Evolutionary conservation across 2,329 filamentous ascomycete species (phyloP), one percentile per base, ranked within the genome.

Genomic region (Juglanconis oblonga): DNA sequence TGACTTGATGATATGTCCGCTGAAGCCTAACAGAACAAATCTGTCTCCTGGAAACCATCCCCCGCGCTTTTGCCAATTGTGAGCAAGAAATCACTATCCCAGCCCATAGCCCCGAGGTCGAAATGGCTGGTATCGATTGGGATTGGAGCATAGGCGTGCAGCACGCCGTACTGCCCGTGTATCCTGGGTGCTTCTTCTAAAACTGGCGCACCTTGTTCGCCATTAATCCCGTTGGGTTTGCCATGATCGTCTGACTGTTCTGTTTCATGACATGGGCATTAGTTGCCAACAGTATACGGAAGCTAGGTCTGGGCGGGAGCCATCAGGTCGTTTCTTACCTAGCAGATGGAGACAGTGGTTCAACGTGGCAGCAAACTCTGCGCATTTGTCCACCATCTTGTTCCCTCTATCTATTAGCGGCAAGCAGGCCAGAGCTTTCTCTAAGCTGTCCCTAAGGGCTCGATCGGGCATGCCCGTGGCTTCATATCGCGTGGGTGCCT

Each of bases 321-420:
- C 24, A 24, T 5, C 17, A 5, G 14, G 17, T 9, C 9, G 13
- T 13, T 17, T 40, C 59, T 24, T 57, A 64, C 63, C 52, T 33
- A 64, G 17, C 14, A 61, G 24, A 17, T 56, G 55, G 35, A 65
- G 29, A 35, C 54, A 65, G 29, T 61, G 52, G 17, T 62, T 40
- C n/a, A 65, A 32, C 3, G 57, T 57, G 3, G 52, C 33, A 3
- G 57, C 40, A 29, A 64, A 62, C 17, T 64, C 58, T 14, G 62
- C 58, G 17, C 62, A 64, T 33, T 64, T 65, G 4, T 62, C 59
- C 32, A 65, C 64, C 62, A 64, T 61, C 13, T 55, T 59, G 44
- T 65, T 65, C 1, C 49, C 62, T 4, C 50, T 59, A 47, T 65
- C 64, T 10, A 65, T 57, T 29, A 61, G 36, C n/a, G 59, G 62